Evolutionary conservation across 208 protist genomes (phyloP).

Genomic region (Trypanosoma caninum): DNA sequence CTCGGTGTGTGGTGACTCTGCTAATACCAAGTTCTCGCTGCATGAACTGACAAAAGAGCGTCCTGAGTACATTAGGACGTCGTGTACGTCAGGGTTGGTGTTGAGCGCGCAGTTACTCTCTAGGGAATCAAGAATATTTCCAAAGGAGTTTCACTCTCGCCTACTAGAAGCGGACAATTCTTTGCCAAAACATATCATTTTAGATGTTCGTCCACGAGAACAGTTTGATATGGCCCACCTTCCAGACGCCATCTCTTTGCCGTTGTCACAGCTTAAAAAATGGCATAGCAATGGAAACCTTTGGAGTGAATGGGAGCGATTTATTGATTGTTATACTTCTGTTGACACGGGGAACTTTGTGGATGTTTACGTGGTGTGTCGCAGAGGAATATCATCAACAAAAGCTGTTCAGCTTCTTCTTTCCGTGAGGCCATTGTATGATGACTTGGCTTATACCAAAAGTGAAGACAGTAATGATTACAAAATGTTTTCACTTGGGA

Average conservation of each 20-base stretch:
- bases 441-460: background rate
- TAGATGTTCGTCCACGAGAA: conserved; percentile 68
- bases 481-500: background rate
- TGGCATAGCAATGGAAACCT: conserved; percentile 35
- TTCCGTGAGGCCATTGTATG: background rate
- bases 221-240: conserved; percentile 88
- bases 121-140: background rate
- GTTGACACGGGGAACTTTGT: background rate
- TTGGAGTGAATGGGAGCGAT: conserved; percentile 12
- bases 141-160: background rate
- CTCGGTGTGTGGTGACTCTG: conserved; percentile 48
- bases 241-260: conserved; percentile 42
- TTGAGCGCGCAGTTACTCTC: conserved; percentile 6
- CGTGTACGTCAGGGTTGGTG: conserved; percentile 15
- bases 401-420: conserved; percentile 49
- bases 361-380: conserved; percentile 63
- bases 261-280: conserved; percentile 44
- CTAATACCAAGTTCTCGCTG: conserved; percentile 9
- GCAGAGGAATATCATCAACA: conserved; percentile 73
- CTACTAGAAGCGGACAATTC: background rate
- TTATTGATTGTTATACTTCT: conserved; percentile 9
- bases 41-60: conserved; percentile 19
- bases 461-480: background rate
- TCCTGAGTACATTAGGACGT: conserved; percentile 50
- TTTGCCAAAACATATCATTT: conserved; percentile 6